Evolutionary conservation across 306 rosid genomes (phyloP).

Genomic region (Rosa rugosa): DNA sequence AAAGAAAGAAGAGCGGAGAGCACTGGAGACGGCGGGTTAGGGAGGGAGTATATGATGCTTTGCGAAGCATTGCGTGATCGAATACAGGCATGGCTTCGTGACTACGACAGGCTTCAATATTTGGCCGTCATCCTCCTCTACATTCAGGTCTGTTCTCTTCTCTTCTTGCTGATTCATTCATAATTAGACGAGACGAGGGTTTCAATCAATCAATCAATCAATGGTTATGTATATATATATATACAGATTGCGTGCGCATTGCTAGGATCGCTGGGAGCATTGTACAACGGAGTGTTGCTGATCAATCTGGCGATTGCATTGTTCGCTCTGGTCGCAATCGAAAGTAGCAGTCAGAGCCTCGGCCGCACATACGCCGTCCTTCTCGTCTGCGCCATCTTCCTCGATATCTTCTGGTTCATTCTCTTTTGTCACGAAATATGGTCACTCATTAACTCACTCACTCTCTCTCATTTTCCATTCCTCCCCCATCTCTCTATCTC

Average conservation of each 20-base stretch:
- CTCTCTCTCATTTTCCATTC: background rate
- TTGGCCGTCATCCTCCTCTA: constrained; percentile 76
- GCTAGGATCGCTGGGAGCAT: constrained; percentile 90
- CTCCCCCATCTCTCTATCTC: background rate
- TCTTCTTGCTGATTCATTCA: no score
- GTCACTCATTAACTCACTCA: constrained; percentile 32
- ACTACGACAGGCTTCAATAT: constrained; percentile 83
- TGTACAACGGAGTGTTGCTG: constrained; percentile 76
- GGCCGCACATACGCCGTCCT: constrained; percentile 96
- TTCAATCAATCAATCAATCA: no score
- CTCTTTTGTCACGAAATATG: constrained; percentile 73
- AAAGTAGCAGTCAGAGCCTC: constrained; percentile 93
- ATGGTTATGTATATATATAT: no score
- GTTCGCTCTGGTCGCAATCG: constrained; percentile 93
- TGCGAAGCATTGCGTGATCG: constrained; percentile 68
- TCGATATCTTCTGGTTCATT: constrained; percentile 82
- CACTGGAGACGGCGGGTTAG: background rate
- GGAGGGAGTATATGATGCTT: constrained; percentile 57
- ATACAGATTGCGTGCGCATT: constrained; percentile 83
- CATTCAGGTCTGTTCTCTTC: constrained; percentile 56
- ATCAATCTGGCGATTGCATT: constrained; percentile 72
- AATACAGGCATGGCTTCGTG: constrained; percentile 82
- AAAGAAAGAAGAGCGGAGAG: background rate
- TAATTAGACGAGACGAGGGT: no score
- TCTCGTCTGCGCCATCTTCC: constrained; percentile 65